Evolutionary conservation across 2,329 filamentous ascomycete species (phyloP).

Genomic region (Pyrenophora tritici-repentis): DNA sequence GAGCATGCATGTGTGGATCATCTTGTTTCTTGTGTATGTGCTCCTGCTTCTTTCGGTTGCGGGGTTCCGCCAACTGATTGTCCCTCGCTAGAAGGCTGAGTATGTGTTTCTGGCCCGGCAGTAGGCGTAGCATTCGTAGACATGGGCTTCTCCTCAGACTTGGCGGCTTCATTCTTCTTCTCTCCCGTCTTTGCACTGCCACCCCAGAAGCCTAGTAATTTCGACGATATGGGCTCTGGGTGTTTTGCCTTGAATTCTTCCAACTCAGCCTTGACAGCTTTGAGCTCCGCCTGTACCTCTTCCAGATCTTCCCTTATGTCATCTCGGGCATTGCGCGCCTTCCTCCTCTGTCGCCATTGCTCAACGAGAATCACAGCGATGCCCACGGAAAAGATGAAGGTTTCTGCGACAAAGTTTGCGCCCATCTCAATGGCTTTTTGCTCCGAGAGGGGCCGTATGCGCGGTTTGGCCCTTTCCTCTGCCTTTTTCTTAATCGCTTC

Average conservation of each 20-base stretch:
- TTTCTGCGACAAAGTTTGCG: constrained; percentile 70
- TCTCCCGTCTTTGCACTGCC: constrained; percentile 26
- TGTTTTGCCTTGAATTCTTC: constrained; percentile 48
- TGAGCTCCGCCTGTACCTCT: constrained; percentile 58
- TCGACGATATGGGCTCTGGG: constrained; percentile 30
- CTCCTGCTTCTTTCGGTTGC: background rate
- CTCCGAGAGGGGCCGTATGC: constrained; percentile 68
- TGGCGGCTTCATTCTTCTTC: constrained; percentile 23
- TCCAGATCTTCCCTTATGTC: constrained; percentile 64
- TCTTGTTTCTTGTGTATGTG: background rate
- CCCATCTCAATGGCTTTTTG: constrained; percentile 71
- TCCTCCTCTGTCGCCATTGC: constrained; percentile 63
- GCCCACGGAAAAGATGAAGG: constrained; percentile 69
- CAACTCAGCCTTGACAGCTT: constrained; percentile 47
- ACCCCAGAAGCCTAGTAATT: constrained; percentile 39
- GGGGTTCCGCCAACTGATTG: background rate
- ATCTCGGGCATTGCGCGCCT: constrained; percentile 63
- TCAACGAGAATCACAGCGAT: constrained; percentile 67
- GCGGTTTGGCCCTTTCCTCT: constrained; percentile 51
- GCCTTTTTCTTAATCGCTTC: constrained; percentile 53
- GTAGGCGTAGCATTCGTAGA: constrained; percentile 1
- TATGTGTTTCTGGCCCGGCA: background rate
- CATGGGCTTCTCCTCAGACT: constrained; percentile 7
- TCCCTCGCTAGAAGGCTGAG: background rate
- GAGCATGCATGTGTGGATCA: background rate